Conservation (phyloP, 768 basidiomycete species). For the Nidularia pulvinata region DNA sequence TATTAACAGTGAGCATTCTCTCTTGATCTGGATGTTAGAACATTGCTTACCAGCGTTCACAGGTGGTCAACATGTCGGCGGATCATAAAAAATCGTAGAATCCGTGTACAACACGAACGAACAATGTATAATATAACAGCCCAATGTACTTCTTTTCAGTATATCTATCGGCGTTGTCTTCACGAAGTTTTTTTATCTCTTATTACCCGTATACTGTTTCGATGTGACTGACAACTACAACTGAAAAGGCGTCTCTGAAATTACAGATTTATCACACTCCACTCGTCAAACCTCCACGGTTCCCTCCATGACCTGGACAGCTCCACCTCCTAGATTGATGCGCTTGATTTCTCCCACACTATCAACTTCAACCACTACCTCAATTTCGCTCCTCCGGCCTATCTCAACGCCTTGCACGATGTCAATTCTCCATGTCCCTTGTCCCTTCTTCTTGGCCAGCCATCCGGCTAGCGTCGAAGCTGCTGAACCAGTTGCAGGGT, state of each 20-base stretch:
- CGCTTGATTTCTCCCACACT: conserved; percentile 19
- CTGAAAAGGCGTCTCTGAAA: too few relatives aligned
- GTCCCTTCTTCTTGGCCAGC: conserved; percentile 30
- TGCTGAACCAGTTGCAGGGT: conserved; percentile 46
- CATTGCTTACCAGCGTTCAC: not conserved
- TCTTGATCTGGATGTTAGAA: not conserved
- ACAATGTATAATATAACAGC: too few relatives aligned
- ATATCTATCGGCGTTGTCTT: too few relatives aligned
- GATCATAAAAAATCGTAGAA: conserved; percentile 15
- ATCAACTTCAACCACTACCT: conserved; percentile 30
- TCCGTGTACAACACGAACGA: too few relatives aligned
- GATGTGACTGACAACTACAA: too few relatives aligned
- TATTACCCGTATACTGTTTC: too few relatives aligned
- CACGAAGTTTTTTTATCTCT: too few relatives aligned
- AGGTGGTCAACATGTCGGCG: conserved; percentile 19
- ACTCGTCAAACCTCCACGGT: too few relatives aligned
- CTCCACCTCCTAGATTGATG: conserved; percentile 35
- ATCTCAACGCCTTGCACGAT: conserved; percentile 46
- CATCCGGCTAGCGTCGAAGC: conserved; percentile 40
- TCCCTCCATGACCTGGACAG: conserved; percentile 40
- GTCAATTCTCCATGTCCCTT: conserved; percentile 29
- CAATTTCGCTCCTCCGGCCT: conserved; percentile 41
- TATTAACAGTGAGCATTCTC: conserved; percentile 23
- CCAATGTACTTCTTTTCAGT: too few relatives aligned
- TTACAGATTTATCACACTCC: too few relatives aligned